Evolutionary conservation across 202 grass and related monocot genomes (phyloP).

Genomic region (Sporobolus alterniflorus): DNA sequence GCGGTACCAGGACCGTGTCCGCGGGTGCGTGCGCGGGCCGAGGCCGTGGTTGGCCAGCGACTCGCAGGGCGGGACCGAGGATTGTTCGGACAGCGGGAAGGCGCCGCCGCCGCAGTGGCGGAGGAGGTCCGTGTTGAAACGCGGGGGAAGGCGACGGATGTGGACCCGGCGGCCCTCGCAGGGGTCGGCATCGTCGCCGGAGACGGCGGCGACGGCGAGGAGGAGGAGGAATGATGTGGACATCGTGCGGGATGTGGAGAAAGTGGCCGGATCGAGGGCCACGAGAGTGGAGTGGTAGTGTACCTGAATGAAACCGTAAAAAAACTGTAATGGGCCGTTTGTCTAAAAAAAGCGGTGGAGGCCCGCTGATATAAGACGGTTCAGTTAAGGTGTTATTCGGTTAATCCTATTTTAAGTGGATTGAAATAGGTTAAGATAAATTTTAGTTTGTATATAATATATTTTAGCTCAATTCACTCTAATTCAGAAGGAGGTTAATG

Average conservation of each 20-base stretch:
- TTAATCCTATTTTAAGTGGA: too few relatives aligned
- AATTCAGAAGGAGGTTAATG: too few relatives aligned
- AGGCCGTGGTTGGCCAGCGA: constrained; percentile 63
- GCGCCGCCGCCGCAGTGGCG: constrained; percentile 36
- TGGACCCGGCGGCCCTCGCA: constrained; percentile 49
- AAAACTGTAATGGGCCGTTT: too few relatives aligned
- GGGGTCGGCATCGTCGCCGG: not conserved
- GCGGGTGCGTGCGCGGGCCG: constrained; percentile 43
- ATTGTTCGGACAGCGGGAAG: constrained; percentile 42
- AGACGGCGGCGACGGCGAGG: not conserved
- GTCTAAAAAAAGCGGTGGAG: too few relatives aligned
- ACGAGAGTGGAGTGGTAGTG: too few relatives aligned
- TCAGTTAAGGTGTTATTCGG: too few relatives aligned
- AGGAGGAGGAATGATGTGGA: constrained; percentile 6
- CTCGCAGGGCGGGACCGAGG: constrained; percentile 36
- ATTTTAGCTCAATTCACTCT: too few relatives aligned
- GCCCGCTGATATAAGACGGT: too few relatives aligned
- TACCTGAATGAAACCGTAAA: too few relatives aligned
- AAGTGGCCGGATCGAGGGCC: not conserved
- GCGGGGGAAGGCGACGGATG: constrained; percentile 33
- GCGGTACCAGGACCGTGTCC: constrained; percentile 62
- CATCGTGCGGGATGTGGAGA: not conserved
- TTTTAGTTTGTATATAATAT: too few relatives aligned
- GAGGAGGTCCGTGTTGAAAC: constrained; percentile 47
- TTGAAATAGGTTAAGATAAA: too few relatives aligned